Conservation (phyloP, 768 basidiomycete genomes). For the Leccinum pellstonianum region DNA sequence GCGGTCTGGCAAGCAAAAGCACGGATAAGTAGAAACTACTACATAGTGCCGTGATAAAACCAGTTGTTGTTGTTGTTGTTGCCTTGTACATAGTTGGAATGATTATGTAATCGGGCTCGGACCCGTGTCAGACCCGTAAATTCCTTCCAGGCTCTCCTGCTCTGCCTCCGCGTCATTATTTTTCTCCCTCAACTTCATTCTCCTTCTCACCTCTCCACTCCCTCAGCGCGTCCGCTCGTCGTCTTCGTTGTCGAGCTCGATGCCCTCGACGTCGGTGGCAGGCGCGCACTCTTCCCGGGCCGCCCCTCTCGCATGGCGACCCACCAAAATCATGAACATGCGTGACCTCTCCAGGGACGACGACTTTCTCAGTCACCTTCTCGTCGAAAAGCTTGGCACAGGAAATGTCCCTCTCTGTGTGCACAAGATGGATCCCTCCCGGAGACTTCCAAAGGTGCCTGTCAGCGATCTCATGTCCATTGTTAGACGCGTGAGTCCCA, state of each 20-base stretch:
- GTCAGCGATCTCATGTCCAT: conserved; percentile 64
- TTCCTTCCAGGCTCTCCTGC: conserved; percentile 26
- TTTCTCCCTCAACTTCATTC: conserved; percentile 6
- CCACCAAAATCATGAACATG: conserved; percentile 89
- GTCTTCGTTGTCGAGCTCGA: conserved; percentile 29
- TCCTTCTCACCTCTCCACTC: conserved; percentile 1
- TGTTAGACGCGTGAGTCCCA: conserved; percentile 69
- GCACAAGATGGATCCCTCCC: conserved; percentile 84
- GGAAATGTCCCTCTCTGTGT: conserved; percentile 77
- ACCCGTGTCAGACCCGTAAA: conserved; percentile 22
- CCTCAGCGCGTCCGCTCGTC: conserved; percentile 23
- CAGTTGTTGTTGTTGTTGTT: no score
- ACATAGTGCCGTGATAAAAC: no score
- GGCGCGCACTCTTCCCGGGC: conserved; percentile 24
- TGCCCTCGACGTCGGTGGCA: conserved; percentile 31
- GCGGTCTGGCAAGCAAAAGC: conserved; percentile 93
- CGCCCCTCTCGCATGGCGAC: conserved; percentile 58
- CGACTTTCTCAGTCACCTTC: conserved; percentile 85
- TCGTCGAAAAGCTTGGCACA: conserved; percentile 87
- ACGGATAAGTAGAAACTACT: conserved; percentile 48
- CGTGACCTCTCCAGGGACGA: conserved; percentile 88
- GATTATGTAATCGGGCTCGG: conserved; percentile 28
- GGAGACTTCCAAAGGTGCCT: conserved; percentile 75
- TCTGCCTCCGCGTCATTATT: conserved; percentile 34
- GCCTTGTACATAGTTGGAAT: neutral